A percentile compares a stretch with the other conserved stretches of the same genome.
These are phyloP conservation scores for Arthroderma sp. DNA, from an alignment of 2,329 filamentous ascomycete species.

Conservation along the genomic window DNA sequence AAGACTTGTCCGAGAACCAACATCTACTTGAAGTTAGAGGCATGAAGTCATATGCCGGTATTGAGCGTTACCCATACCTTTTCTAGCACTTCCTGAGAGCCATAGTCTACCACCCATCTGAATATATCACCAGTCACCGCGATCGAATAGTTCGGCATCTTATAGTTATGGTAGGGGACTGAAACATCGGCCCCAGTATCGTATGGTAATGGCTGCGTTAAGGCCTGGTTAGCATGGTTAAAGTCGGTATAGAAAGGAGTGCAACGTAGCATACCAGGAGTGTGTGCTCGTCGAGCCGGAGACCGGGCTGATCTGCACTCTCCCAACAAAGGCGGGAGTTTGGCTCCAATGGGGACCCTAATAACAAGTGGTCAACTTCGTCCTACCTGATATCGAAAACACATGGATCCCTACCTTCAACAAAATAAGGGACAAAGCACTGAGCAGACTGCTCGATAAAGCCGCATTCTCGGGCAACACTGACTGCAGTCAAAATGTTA, in stretches of 20 bases:
- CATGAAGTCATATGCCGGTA: not conserved
- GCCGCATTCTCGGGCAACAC: conserved; percentile 62
- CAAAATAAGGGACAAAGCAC: conserved; percentile 85
- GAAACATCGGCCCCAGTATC: conserved; percentile 65
- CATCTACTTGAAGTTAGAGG: conserved; percentile 44
- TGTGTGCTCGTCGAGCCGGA: conserved; percentile 64
- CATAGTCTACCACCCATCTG: conserved; percentile 90
- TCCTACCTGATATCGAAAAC: not conserved
- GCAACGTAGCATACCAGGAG: conserved; percentile 43
- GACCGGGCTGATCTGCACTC: conserved; percentile 76
- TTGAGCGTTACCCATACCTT: conserved; percentile 34
- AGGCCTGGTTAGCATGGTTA: no score
- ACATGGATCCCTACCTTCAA: conserved; percentile 43
- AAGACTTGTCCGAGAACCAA: conserved; percentile 86
- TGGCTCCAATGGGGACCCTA: conserved; percentile 59
- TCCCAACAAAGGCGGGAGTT: conserved; percentile 73
- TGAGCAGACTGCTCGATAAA: conserved; percentile 78
- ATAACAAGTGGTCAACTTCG: not conserved
- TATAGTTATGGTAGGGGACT: conserved; percentile 70
- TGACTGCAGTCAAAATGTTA: conserved; percentile 64
- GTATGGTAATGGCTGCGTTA: conserved; percentile 52
- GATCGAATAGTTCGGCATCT: conserved; percentile 71
- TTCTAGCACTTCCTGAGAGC: conserved; percentile 62
- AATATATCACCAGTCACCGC: conserved; percentile 91
- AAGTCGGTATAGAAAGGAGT: not conserved